Percentiles rank a stretch among this genome's conserved stretches.
phyloP scores from a whole-genome alignment of 1,284 basidiomycete genomes.

The Phellopilus nigrolimitatus region DNA sequence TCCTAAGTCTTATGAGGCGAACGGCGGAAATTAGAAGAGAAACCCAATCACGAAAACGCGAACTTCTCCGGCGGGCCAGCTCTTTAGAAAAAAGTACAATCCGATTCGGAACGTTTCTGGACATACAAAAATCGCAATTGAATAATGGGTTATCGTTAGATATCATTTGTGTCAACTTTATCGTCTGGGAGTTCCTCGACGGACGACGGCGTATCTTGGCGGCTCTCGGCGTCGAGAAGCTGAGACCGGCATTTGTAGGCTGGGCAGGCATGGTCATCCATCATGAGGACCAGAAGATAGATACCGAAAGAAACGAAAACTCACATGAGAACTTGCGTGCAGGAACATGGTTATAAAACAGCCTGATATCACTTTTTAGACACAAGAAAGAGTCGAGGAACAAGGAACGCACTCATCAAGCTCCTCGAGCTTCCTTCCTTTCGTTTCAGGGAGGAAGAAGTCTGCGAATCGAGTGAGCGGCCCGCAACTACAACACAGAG shows the following conservation, averaged over 20 bases:
- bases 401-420: conserved; percentile 19
- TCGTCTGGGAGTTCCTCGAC: neutral
- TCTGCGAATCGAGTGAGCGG: neutral
- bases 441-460: conserved; percentile 25
- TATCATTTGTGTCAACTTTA: too few species aligned
- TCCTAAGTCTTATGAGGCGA: too few species aligned
- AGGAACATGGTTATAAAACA: conserved; percentile 7
- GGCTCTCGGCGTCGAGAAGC: neutral
- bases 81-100: too few species aligned
- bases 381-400: neutral
- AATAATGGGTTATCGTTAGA: too few species aligned
- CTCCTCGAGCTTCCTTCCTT: conserved; percentile 26
- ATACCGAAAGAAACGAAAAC: neutral
- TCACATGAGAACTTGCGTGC: conserved; percentile 6
- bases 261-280: neutral
- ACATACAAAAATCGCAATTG: too few species aligned
- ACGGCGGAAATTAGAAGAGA: too few species aligned
- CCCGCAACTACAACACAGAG: neutral
- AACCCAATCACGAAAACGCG: too few species aligned
- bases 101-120: too few species aligned
- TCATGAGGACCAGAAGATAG: too few species aligned
- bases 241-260: neutral
- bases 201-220: neutral
- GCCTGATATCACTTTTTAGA: too few species aligned
- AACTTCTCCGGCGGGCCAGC: too few species aligned